Conservation (phyloP, 2,329 filamentous ascomycete genomes). For the Tolypocladium tundrense region DNA sequence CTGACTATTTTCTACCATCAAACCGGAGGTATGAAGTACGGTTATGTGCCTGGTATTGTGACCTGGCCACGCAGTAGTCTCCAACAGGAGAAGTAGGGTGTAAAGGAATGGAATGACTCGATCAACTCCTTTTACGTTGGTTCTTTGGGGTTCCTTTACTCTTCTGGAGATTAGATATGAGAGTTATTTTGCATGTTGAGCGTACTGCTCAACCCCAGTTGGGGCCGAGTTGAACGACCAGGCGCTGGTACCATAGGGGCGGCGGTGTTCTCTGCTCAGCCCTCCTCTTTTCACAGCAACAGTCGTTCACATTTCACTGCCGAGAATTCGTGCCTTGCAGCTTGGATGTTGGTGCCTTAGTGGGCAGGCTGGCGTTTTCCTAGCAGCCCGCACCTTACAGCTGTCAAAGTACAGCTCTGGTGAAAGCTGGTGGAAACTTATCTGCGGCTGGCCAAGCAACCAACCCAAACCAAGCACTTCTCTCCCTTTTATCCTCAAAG, state of each 20-base stretch:
- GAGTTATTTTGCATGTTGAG: not conserved
- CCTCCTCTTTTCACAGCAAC: not conserved
- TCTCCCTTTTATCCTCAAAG: not conserved
- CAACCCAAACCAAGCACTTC: not conserved
- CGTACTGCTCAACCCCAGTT: not conserved
- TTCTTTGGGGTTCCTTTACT: not conserved
- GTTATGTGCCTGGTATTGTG: not conserved
- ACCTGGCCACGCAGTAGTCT: not conserved
- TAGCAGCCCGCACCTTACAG: not conserved
- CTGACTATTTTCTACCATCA: not conserved
- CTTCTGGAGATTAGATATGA: not conserved
- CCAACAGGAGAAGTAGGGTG: not conserved
- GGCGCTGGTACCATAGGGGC: not conserved
- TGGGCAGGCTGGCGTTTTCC: not conserved
- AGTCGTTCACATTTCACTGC: not conserved
- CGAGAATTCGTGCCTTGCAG: not conserved
- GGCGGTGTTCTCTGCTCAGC: not conserved
- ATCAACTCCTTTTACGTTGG: not conserved
- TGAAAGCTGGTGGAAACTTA: not conserved
- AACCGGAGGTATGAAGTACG: not conserved
- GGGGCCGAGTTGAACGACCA: not conserved
- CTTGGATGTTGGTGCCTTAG: not conserved
- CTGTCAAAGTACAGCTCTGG: not conserved
- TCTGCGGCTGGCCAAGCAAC: not conserved
- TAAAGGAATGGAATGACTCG: not conserved